Conservation (phyloP, 192 early-diverging fungal genomes). For the Linderina pennispora region DNA sequence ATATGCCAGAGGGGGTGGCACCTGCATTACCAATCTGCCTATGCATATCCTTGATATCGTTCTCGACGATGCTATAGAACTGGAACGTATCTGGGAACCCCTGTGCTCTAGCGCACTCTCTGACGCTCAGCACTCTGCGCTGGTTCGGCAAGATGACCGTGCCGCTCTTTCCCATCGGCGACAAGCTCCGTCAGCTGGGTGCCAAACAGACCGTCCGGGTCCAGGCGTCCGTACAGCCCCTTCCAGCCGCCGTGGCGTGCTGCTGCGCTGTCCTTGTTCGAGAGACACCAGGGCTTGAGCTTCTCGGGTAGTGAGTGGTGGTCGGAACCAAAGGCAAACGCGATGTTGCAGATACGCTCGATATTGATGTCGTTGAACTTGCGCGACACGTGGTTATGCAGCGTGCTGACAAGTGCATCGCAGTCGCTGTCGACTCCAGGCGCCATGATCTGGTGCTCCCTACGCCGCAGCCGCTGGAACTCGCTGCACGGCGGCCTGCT, state of each 20-base stretch:
- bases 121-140: constrained; percentile 50
- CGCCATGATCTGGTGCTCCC: constrained; percentile 22
- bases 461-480: constrained; percentile 47
- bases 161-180: constrained; percentile 59
- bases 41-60: constrained; percentile 47
- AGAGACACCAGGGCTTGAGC: constrained; percentile 55
- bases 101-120: constrained; percentile 63
- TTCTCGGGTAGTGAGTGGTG: constrained; percentile 45
- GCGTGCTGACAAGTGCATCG: constrained; percentile 21
- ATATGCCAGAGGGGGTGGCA: constrained; percentile 58
- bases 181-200: constrained; percentile 56
- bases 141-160: constrained; percentile 62
- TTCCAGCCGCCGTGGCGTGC: constrained; percentile 56
- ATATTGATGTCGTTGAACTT: constrained; percentile 45
- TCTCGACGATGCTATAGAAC: constrained; percentile 37
- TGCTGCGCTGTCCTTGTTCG: constrained; percentile 46
- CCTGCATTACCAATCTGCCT: constrained; percentile 67
- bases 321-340: constrained; percentile 48
- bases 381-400: constrained; percentile 49
- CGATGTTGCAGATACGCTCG: constrained; percentile 51
- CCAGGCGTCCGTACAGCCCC: constrained; percentile 55
- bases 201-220: constrained; percentile 53
- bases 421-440: constrained; percentile 8
- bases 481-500: constrained; percentile 40
- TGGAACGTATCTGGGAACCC: constrained; percentile 63